A percentile compares a stretch with the other conserved stretches of the same genome.
Conservation (phyloP, 805 yeast genomes). For the Candida pseudoglaebosa region DNA sequence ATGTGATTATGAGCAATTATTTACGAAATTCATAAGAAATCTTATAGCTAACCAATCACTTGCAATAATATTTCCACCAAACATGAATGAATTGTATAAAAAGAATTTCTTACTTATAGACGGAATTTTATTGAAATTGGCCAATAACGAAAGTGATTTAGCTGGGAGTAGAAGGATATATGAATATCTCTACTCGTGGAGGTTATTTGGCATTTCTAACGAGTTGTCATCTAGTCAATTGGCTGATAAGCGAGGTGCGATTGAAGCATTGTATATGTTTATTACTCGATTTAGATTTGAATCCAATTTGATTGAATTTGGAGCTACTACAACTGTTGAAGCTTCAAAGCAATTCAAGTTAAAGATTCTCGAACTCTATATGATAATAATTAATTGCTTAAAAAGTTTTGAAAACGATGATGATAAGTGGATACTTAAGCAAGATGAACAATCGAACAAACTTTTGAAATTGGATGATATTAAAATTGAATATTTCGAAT, state of each 20-base stretch:
- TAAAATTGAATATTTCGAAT: conserved; percentile 28
- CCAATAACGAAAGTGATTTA: conserved; percentile 27
- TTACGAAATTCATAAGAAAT: conserved; percentile 24
- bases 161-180: conserved; percentile 29
- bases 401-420: conserved; percentile 29
- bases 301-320: conserved; percentile 12
- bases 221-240: conserved; percentile 11
- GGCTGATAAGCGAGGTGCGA: conserved; percentile 35
- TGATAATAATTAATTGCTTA: conserved; percentile 37
- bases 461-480: conserved; percentile 28
- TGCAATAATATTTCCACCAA: conserved; percentile 20
- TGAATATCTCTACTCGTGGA: conserved; percentile 40
- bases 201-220: conserved; percentile 26
- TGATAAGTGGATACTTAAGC: conserved; percentile 35
- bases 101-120: conserved; percentile 30
- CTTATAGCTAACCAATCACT: conserved; percentile 21
- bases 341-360: conserved; percentile 27
- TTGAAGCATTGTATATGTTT: conserved; percentile 36
- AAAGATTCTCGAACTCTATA: conserved; percentile 38
- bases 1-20: conserved; percentile 4
- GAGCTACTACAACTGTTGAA: conserved; percentile 5
- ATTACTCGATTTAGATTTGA: conserved; percentile 31
- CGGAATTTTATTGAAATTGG: conserved; percentile 26
- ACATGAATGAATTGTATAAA: conserved; percentile 15
- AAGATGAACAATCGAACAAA: conserved; percentile 6